Percentiles rank a stretch among this genome's conserved stretches.
phyloP scores from a whole-genome alignment of 352 stramenopile species.

The Phytophthora pini region DNA sequence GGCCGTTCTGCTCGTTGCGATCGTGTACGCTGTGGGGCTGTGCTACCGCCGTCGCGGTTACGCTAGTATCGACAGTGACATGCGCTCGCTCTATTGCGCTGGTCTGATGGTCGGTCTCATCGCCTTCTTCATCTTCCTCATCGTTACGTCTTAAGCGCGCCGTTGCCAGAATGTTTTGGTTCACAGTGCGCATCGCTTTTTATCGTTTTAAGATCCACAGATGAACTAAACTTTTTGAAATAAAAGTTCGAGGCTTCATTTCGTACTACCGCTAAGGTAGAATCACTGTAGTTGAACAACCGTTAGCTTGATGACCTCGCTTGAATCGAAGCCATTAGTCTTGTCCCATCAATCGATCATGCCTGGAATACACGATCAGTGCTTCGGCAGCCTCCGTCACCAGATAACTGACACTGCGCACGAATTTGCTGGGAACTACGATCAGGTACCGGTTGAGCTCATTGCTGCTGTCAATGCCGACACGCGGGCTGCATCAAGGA shows the following conservation, averaged over 20 bases:
- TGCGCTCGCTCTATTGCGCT: conserved; percentile 70
- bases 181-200: conserved; percentile 14
- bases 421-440: background rate
- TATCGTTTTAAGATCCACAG: conserved; percentile 1
- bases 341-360: conserved; percentile 20
- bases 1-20: conserved; percentile 42
- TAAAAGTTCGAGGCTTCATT: conserved; percentile 8
- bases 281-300: too few species aligned
- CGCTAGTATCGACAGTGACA: conserved; percentile 61
- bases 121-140: conserved; percentile 76
- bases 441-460: background rate
- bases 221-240: conserved; percentile 31
- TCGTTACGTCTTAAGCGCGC: conserved; percentile 50
- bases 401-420: background rate
- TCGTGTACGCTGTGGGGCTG: conserved; percentile 54
- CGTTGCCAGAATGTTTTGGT: conserved; percentile 1
- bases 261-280: background rate
- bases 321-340: conserved; percentile 3
- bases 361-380: background rate
- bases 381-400: conserved; percentile 1
- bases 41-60: conserved; percentile 79
- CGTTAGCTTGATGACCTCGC: conserved; percentile 2
- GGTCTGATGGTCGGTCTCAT: conserved; percentile 63
- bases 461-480: background rate
- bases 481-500: too few species aligned